Percentiles rank a stretch among this genome's conserved stretches.
Evolutionary conservation across 1,284 basidiomycete genomes (phyloP).

Genomic region (Laetiporus sulphureus): DNA sequence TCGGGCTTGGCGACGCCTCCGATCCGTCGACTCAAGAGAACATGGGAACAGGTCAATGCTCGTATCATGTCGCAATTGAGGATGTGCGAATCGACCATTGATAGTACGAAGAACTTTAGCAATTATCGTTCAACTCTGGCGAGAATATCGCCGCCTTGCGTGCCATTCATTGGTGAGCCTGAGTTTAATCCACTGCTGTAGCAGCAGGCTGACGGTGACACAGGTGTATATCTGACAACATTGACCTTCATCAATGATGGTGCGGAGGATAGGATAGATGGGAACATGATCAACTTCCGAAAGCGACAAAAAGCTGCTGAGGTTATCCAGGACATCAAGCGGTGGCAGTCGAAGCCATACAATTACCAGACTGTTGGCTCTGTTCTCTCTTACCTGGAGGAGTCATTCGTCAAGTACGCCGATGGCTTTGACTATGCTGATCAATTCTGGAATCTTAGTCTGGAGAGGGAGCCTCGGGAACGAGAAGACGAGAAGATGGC

Average conservation of each 20-base stretch:
- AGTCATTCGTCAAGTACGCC: constrained; percentile 64
- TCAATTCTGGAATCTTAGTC: constrained; percentile 79
- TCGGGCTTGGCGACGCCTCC: constrained; percentile 94
- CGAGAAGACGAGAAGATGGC: constrained; percentile 93
- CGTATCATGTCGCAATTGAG: constrained; percentile 64
- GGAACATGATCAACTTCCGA: constrained; percentile 89
- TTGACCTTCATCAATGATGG: constrained; percentile 98
- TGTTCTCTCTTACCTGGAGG: constrained; percentile 74
- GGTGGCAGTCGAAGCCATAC: constrained; percentile 90
- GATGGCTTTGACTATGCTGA: constrained; percentile 39
- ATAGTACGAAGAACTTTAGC: constrained; percentile 89
- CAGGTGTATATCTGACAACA: constrained; percentile 93
- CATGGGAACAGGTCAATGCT: constrained; percentile 87
- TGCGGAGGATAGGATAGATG: constrained; percentile 82
- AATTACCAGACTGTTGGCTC: constrained; percentile 70
- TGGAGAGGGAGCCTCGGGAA: constrained; percentile 88
- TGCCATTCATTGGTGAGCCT: constrained; percentile 93
- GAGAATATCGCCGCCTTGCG: constrained; percentile 87
- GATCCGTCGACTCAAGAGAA: constrained; percentile 87
- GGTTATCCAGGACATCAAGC: constrained; percentile 93
- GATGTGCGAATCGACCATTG: constrained; percentile 77
- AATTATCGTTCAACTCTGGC: constrained; percentile 87
- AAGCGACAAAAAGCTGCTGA: constrained; percentile 93
- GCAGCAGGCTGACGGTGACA: too few relatives aligned
- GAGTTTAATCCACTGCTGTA: too few relatives aligned